phyloP scores from a whole-genome alignment of 1,284 basidiomycete genomes.

The Trichosporon sp. region DNA sequence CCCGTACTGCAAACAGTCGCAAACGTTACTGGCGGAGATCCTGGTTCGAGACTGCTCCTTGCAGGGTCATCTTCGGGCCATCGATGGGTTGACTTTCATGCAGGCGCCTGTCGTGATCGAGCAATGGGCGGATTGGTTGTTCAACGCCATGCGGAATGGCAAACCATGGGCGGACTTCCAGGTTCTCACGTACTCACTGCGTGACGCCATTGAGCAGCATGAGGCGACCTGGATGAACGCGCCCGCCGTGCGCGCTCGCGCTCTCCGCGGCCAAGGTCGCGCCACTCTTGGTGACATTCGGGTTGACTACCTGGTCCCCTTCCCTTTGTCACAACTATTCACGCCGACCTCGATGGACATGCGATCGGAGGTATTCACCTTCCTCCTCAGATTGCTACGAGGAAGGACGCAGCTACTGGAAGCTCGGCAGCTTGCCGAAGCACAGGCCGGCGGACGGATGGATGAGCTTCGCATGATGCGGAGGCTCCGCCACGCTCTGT shows the following conservation, averaged over 20 bases:
- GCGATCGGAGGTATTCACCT: constrained; percentile 73
- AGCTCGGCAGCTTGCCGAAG: constrained; percentile 62
- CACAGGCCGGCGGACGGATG: constrained; percentile 46
- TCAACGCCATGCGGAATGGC: constrained; percentile 64
- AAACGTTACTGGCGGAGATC: constrained; percentile 64
- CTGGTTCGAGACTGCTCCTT: constrained; percentile 72
- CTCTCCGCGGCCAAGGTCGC: constrained; percentile 57
- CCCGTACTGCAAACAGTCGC: constrained; percentile 64
- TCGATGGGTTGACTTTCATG: constrained; percentile 76
- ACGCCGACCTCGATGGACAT: constrained; percentile 64
- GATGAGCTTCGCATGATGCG: constrained; percentile 68
- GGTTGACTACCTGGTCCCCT: constrained; percentile 74
- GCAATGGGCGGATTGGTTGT: constrained; percentile 70
- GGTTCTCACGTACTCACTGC: constrained; percentile 74
- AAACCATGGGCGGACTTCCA: constrained; percentile 80
- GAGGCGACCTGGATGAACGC: constrained; percentile 66
- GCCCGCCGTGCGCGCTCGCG: constrained; percentile 72
- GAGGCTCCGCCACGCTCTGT: constrained; percentile 70
- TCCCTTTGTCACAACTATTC: constrained; percentile 78
- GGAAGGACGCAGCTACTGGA: constrained; percentile 63
- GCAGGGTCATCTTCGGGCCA: constrained; percentile 67
- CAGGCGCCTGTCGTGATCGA: constrained; percentile 66
- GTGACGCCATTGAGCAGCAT: constrained; percentile 65
- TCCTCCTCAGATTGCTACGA: constrained; percentile 72
- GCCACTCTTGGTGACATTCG: constrained; percentile 65